phyloP scores from a whole-genome alignment of 2,329 filamentous ascomycete species.

The Fusarium longipes region DNA sequence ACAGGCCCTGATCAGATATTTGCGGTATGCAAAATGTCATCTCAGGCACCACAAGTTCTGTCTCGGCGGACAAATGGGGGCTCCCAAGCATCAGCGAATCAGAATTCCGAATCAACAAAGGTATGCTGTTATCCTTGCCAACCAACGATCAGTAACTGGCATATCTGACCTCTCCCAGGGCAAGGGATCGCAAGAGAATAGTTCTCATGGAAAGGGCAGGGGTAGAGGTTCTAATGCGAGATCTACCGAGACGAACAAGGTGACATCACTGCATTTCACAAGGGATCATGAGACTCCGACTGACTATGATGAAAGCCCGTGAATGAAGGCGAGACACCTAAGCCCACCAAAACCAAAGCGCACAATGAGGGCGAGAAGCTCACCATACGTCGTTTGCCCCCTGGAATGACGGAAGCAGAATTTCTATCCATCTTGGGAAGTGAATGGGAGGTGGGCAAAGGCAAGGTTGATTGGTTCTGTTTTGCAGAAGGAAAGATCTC shows the following conservation, averaged over 20 bases:
- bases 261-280: slow-evolving; percentile 26
- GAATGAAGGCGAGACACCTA: slow-evolving; percentile 47
- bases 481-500: slow-evolving; percentile 78
- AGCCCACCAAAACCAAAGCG: slow-evolving; percentile 48
- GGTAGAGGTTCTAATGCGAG: slow-evolving; percentile 47
- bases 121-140: slow-evolving; percentile 39
- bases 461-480: slow-evolving; percentile 85
- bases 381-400: slow-evolving; percentile 84
- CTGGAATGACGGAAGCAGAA: slow-evolving; percentile 83
- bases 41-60: slow-evolving; percentile 51
- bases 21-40: slow-evolving; percentile 54
- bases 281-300: slow-evolving; percentile 16
- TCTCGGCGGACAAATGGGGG: slow-evolving; percentile 52
- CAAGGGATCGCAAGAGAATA: slow-evolving; percentile 42
- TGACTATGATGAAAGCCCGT: slow-evolving; percentile 42
- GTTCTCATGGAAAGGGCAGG: slow-evolving; percentile 39
- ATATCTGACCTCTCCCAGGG: slow-evolving; percentile 41
- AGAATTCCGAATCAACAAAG: slow-evolving; percentile 46
- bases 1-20: slow-evolving; percentile 18
- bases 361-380: slow-evolving; percentile 77
- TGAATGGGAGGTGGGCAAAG: slow-evolving; percentile 83
- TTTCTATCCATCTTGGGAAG: slow-evolving; percentile 78
- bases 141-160: slow-evolving; percentile 13
- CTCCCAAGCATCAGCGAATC: slow-evolving; percentile 39
- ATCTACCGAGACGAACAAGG: slow-evolving; percentile 47